Base-by-base conservation (phyloP, 768 basidiomycete species). In the Tylopilus rubrobrunneus region DNA sequence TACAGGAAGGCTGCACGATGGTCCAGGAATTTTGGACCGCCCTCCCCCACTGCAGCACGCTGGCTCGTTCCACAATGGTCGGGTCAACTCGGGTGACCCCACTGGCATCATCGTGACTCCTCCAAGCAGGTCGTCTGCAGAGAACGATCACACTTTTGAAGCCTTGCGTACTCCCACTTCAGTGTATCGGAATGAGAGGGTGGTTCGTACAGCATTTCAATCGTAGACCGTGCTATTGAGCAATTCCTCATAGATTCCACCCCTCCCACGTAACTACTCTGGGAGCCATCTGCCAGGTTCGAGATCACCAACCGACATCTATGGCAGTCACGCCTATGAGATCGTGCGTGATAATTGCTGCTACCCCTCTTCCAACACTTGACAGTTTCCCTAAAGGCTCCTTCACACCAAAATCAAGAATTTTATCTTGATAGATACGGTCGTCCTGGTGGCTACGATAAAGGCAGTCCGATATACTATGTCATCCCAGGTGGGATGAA, bases 401-500 rank as follows among this genome's bases (percentile, higher is more conserved):
- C 67, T 64, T 66, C 64, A 51, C 60, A 58, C 58, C 55, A 50
- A 52, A 51, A 65, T 53, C 56, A 56, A 61, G 56, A 70, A 56
- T 33, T 55, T 31, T 49, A 63, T 48, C 51, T 48, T n/a, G 65
- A 67, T 55, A 46, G 61, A 58, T 47, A 68, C 46, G 49, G 54
- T 52, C 60, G 56, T 43, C 7, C 55, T 11, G 12, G 41, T n/a
- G 49, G 62, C 41, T 42, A 65, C 56, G 48, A 62, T 15, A 60
- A 62, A 41, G 65, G 62, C 7, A 57, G 59, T 56, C 56, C 80
- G 66, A 59, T 74, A 72, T 75, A 74, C 63, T 88, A 87, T 58
- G 79, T 88, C 58, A 77, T 87, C 46, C 86, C 87, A 36, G 76
- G 75, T 17, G 86, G 84, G 21, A 72, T 81, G 55, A 78, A 82